Evolutionary conservation across 2,329 filamentous ascomycete genomes (phyloP).

Genomic region (Monilinia laxa): DNA sequence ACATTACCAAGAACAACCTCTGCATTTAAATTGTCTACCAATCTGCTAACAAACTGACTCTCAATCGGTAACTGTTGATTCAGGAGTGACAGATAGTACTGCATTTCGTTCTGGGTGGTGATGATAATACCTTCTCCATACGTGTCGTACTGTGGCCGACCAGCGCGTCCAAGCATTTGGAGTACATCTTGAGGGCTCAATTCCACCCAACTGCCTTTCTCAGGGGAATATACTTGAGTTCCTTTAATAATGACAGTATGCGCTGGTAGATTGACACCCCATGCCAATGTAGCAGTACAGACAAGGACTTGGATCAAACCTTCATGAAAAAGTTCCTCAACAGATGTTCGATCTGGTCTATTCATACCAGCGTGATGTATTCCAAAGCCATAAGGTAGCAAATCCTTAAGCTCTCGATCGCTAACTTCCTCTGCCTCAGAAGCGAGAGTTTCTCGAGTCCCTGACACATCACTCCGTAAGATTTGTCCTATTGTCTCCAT

Average conservation of each 20-base stretch:
- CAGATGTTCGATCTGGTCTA: slow-evolving; percentile 88
- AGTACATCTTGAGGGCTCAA: slow-evolving; percentile 95
- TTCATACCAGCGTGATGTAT: slow-evolving; percentile 99
- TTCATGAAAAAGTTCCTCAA: slow-evolving; percentile 90
- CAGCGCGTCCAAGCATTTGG: slow-evolving; percentile 97
- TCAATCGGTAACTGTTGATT: slow-evolving; percentile 98
- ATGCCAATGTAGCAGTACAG: slow-evolving; percentile 95
- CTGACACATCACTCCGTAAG: slow-evolving; percentile 78
- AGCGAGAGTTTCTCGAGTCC: slow-evolving; percentile 81
- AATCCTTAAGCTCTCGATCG: slow-evolving; percentile 86
- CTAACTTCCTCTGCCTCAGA: slow-evolving; percentile 81
- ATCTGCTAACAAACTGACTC: slow-evolving; percentile 87
- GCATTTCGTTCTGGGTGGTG: slow-evolving; percentile 89
- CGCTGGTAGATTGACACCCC: slow-evolving; percentile 97
- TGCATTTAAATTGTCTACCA: slow-evolving; percentile 95
- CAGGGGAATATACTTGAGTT: slow-evolving; percentile 95
- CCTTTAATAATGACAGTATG: slow-evolving; percentile 99
- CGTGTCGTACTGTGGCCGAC: slow-evolving; percentile 93
- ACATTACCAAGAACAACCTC: slow-evolving; percentile 95
- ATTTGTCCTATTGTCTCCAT: slow-evolving; percentile 97
- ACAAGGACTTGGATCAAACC: slow-evolving; percentile 93
- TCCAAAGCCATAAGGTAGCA: slow-evolving; percentile 93
- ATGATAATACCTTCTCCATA: slow-evolving; percentile 99
- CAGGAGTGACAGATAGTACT: slow-evolving; percentile 93
- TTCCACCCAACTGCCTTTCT: slow-evolving; percentile 98